Conservation (phyloP, 768 basidiomycete species). For the Butyriboletus loyo region DNA sequence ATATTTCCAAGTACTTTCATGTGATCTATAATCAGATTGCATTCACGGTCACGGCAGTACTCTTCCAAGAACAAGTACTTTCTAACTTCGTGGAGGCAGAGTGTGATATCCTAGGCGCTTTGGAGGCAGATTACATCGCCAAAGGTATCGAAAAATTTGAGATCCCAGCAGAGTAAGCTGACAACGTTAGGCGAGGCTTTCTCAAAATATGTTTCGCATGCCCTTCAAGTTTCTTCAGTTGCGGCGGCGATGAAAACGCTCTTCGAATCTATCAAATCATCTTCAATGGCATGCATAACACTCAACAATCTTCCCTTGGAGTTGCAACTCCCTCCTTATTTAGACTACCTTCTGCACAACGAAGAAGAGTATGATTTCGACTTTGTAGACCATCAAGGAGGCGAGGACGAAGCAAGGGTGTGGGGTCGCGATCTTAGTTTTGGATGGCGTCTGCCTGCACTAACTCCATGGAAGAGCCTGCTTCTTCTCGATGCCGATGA, state of each 20-base stretch:
- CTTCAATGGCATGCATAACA: constrained; percentile 72
- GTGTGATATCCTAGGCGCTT: constrained; percentile 62
- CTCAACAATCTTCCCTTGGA: constrained; percentile 80
- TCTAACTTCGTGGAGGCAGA: constrained; percentile 84
- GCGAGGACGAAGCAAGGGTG: constrained; percentile 46
- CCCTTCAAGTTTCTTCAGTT: constrained; percentile 65
- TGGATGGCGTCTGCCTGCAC: constrained; percentile 69
- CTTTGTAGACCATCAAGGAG: constrained; percentile 46
- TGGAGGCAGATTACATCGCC: constrained; percentile 68
- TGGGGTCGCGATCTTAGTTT: constrained; percentile 70
- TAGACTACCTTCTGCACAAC: constrained; percentile 67
- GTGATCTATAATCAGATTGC: constrained; percentile 86
- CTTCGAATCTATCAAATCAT: constrained; percentile 74
- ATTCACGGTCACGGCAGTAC: constrained; percentile 86
- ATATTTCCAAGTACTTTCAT: constrained; percentile 77
- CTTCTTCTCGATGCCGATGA: constrained; percentile 66
- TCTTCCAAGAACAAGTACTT: constrained; percentile 87
- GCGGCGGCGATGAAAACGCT: constrained; percentile 77
- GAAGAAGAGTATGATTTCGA: constrained; percentile 59
- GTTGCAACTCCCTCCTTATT: constrained; percentile 80
- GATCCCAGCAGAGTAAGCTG: constrained; percentile 2
- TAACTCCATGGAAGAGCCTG: constrained; percentile 91
- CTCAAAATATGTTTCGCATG: constrained; percentile 50
- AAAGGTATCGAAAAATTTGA: constrained; percentile 55
- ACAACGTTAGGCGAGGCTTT: constrained; percentile 53